Evolutionary conservation across 345 rosid genomes (phyloP).

Genomic region (Arabis hirsuta): DNA sequence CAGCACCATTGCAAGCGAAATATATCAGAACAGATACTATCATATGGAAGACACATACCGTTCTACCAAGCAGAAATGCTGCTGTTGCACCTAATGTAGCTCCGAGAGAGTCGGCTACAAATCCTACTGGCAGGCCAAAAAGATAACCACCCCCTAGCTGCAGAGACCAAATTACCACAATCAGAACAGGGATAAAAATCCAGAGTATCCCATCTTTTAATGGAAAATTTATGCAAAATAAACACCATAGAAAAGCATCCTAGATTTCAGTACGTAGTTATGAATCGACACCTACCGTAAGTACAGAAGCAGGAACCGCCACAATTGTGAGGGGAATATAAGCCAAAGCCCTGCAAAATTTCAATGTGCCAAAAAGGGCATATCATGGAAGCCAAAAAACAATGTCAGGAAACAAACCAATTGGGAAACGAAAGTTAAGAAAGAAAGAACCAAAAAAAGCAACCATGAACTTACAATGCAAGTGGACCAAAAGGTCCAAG

Average conservation of each 20-base stretch:
- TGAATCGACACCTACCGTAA: constrained; percentile 50
- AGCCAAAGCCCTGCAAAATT: constrained; percentile 47
- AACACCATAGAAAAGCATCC: constrained; percentile 13
- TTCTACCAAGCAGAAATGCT: constrained; percentile 94
- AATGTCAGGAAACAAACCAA: neutral
- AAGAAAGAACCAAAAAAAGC: constrained; percentile 1
- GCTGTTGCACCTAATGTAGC: constrained; percentile 94
- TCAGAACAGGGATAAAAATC: neutral
- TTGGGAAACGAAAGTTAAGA: neutral
- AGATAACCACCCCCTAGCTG: constrained; percentile 99
- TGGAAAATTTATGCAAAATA: neutral
- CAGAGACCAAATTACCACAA: constrained; percentile 14
- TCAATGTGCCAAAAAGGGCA: neutral
- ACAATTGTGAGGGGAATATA: constrained; percentile 58
- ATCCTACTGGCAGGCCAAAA: constrained; percentile 95
- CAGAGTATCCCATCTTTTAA: neutral
- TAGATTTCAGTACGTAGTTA: constrained; percentile 10
- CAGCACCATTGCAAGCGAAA: neutral
- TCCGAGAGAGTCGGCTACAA: constrained; percentile 95
- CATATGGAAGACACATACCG: constrained; percentile 52
- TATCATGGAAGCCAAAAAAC: neutral
- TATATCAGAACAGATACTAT: neutral
- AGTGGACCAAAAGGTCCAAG: constrained; percentile 65
- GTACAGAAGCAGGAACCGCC: constrained; percentile 64
- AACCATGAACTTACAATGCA: constrained; percentile 51